Percentiles rank a stretch among this genome's conserved stretches.
phyloP scores from a whole-genome alignment of 495 filamentous ascomycete species.

The Penicillium tannophilum region DNA sequence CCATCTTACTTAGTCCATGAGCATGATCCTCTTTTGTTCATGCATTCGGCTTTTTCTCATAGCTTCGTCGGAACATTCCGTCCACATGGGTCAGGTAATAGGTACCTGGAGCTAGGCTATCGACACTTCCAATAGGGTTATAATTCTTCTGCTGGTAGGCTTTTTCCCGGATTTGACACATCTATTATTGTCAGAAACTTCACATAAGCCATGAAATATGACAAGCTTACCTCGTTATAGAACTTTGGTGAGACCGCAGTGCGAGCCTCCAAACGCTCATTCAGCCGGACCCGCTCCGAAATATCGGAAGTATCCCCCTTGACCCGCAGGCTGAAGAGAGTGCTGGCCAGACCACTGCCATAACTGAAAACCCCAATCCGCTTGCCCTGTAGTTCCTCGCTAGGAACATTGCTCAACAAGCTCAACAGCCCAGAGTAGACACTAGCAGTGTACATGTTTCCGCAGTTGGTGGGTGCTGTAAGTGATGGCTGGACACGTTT shows the following conservation, averaged over 20 bases:
- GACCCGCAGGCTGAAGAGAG: conserved; percentile 70
- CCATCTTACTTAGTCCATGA: no score
- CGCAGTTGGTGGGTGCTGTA: conserved; percentile 17
- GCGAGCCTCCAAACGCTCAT: conserved; percentile 63
- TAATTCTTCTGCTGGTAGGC: neutral
- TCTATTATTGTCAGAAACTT: neutral
- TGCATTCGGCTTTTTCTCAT: neutral
- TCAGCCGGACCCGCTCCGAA: conserved; percentile 61
- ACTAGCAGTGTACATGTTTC: conserved; percentile 22
- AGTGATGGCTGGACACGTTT: conserved; percentile 13
- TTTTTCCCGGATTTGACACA: neutral
- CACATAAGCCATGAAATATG: neutral
- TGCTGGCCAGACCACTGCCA: conserved; percentile 78
- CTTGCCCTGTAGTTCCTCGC: conserved; percentile 66
- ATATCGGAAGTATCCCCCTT: conserved; percentile 66
- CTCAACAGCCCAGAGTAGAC: conserved; percentile 16
- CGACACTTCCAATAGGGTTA: neutral
- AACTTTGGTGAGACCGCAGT: conserved; percentile 69
- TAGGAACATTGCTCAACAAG: conserved; percentile 32
- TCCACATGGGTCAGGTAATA: neutral
- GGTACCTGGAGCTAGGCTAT: neutral
- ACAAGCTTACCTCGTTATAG: conserved; percentile 65
- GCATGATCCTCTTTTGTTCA: no score
- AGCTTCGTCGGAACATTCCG: neutral
- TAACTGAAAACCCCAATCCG: conserved; percentile 82